Evolutionary conservation across 2,329 filamentous ascomycete species (phyloP).

Genomic region (Clarireedia monteithiana): DNA sequence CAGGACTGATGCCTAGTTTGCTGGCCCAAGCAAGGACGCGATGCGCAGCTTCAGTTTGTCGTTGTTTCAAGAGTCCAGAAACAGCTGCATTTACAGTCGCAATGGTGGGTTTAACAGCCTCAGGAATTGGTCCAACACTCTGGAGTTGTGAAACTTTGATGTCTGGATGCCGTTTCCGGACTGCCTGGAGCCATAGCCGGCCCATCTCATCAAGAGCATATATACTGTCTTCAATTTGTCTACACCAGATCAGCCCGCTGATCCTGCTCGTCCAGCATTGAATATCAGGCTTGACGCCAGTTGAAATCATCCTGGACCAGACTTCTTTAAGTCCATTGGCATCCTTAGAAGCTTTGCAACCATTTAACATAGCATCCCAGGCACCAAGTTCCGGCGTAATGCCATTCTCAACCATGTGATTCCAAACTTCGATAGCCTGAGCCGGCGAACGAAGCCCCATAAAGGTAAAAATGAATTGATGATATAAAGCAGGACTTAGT

Average conservation of each 20-base stretch:
- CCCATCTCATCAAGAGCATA: constrained; percentile 60
- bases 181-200: constrained; percentile 41
- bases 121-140: constrained; percentile 25
- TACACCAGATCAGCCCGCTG: constrained; percentile 52
- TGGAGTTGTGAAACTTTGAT: constrained; percentile 17
- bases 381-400: constrained; percentile 54
- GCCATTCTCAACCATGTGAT: constrained; percentile 44
- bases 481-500: constrained; percentile 30
- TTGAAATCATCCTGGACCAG: constrained; percentile 55
- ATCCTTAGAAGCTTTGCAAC: constrained; percentile 56
- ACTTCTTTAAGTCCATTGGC: constrained; percentile 52
- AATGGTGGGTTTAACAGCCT: constrained; percentile 50
- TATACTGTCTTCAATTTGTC: constrained; percentile 49
- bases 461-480: constrained; percentile 39
- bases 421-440: constrained; percentile 47
- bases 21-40: constrained; percentile 43
- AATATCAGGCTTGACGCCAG: constrained; percentile 53
- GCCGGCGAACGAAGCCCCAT: constrained; percentile 35
- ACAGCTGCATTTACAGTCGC: constrained; percentile 64
- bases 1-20: constrained; percentile 36
- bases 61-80: constrained; percentile 47
- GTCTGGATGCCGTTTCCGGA: constrained; percentile 16
- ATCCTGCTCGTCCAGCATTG: constrained; percentile 65
- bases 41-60: constrained; percentile 41
- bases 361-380: constrained; percentile 67